Conservation (phyloP, 768 basidiomycete species). For the Exidia glandulosa region DNA sequence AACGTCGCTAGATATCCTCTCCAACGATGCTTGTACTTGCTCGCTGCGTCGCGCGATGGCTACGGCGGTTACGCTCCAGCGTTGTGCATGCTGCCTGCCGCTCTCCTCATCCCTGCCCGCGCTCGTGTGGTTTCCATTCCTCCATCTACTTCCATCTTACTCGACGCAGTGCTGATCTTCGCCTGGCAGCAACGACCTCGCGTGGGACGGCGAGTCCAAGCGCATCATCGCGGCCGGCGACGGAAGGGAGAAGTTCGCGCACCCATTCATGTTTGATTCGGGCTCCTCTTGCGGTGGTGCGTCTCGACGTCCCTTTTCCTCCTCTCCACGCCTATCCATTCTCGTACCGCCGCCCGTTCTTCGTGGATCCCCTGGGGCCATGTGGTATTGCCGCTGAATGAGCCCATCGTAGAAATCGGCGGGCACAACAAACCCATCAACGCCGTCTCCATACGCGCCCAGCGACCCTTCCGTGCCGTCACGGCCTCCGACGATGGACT, state of each 20-base stretch:
- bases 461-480: slow-evolving; percentile 83
- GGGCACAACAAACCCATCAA: slow-evolving; percentile 89
- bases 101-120: too few species aligned
- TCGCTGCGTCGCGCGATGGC: neutral
- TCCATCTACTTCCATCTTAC: too few species aligned
- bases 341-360: too few species aligned
- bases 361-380: too few species aligned
- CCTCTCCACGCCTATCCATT: too few species aligned
- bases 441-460: slow-evolving; percentile 76
- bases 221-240: slow-evolving; percentile 93
- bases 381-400: too few species aligned
- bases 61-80: too few species aligned
- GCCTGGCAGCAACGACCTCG: slow-evolving; percentile 83
- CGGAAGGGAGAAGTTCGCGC: slow-evolving; percentile 67
- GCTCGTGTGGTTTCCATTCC: too few species aligned
- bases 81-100: too few species aligned
- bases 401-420: slow-evolving; percentile 75
- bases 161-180: slow-evolving; percentile 19
- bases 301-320: neutral
- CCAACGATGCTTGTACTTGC: slow-evolving; percentile 56
- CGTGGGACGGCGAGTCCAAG: slow-evolving; percentile 95
- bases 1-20: too few species aligned
- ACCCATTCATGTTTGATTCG: neutral
- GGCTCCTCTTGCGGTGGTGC: too few species aligned
- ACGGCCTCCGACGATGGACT: slow-evolving; percentile 77